Percentiles rank a stretch among this genome's conserved stretches.
Conservation (phyloP, 2,329 filamentous ascomycete genomes). For the Arthrobotrys megalospora region DNA sequence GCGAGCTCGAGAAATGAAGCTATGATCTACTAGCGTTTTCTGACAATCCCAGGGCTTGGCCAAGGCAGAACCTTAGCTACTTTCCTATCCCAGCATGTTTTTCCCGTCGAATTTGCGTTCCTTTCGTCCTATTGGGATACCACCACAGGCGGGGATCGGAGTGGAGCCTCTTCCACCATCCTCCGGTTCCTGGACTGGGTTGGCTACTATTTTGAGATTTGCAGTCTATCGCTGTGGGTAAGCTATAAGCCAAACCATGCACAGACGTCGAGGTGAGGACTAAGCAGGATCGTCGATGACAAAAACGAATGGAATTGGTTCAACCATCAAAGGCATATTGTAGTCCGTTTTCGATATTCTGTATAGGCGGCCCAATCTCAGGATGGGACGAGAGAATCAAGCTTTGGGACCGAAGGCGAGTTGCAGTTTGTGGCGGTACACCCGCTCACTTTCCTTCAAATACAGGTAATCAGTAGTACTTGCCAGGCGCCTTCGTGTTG, state of each 20-base stretch:
- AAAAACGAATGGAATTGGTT: not conserved
- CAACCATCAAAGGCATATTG: too few relatives aligned
- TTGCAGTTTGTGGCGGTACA: too few relatives aligned
- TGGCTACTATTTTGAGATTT: slow-evolving; percentile 31
- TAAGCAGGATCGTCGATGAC: slow-evolving; percentile 14
- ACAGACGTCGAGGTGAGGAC: not conserved
- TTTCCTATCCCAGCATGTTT: slow-evolving; percentile 11
- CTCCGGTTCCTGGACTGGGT: slow-evolving; percentile 10
- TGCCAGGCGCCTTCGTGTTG: not conserved
- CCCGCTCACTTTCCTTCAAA: too few relatives aligned
- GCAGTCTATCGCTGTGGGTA: slow-evolving; percentile 4
- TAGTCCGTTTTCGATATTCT: too few relatives aligned
- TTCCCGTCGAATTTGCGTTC: not conserved
- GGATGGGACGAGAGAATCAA: too few relatives aligned
- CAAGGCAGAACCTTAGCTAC: slow-evolving; percentile 21
- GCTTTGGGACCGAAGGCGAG: too few relatives aligned
- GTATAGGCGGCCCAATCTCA: too few relatives aligned
- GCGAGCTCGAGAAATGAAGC: slow-evolving; percentile 37
- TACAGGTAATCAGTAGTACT: too few relatives aligned
- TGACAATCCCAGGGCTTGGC: slow-evolving; percentile 23
- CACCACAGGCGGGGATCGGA: not conserved
- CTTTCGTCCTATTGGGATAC: not conserved
- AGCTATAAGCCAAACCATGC: not conserved
- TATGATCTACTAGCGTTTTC: slow-evolving; percentile 28
- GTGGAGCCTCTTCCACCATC: not conserved